Conservation (phyloP, 176 grass and related monocot species). For the Hyparrhenia diplandra region DNA sequence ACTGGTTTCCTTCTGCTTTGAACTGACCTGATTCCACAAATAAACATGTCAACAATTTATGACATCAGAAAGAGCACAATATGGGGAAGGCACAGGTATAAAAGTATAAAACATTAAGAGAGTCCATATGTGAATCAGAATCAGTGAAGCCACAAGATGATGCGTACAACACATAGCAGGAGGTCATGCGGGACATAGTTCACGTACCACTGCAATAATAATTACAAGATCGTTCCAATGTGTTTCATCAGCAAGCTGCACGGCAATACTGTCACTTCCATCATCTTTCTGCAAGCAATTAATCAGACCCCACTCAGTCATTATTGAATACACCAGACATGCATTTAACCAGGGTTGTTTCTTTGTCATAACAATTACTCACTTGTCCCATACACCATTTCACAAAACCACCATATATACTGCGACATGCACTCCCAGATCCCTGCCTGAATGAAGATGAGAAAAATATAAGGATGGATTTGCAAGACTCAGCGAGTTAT, state of each 20-base stretch:
- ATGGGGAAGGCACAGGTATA: background rate
- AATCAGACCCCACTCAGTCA: background rate
- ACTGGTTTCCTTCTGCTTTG: conserved; percentile 97
- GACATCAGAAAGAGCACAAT: background rate
- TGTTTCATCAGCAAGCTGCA: conserved; percentile 70
- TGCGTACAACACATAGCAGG: background rate
- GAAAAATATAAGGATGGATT: conserved; percentile 14
- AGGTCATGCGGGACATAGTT: background rate
- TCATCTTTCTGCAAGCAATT: conserved; percentile 52
- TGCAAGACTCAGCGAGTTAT: background rate
- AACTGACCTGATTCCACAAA: conserved; percentile 66
- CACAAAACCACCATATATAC: conserved; percentile 94
- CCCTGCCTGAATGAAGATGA: conserved; percentile 65
- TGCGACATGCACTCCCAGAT: conserved; percentile 93
- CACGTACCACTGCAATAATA: conserved; percentile 92
- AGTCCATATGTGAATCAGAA: too few species aligned
- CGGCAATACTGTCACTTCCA: conserved; percentile 76
- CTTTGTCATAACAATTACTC: conserved; percentile 20
- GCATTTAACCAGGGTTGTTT: conserved; percentile 7
- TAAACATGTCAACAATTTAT: background rate
- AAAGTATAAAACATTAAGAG: too few species aligned
- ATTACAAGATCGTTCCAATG: conserved; percentile 96
- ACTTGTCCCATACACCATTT: conserved; percentile 98
- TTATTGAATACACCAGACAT: background rate
- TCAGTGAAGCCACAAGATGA: background rate